These are phyloP conservation scores for Acanthamoeba sp. DNA, from an alignment of 208 protist genomes.

Conservation along the genomic window DNA sequence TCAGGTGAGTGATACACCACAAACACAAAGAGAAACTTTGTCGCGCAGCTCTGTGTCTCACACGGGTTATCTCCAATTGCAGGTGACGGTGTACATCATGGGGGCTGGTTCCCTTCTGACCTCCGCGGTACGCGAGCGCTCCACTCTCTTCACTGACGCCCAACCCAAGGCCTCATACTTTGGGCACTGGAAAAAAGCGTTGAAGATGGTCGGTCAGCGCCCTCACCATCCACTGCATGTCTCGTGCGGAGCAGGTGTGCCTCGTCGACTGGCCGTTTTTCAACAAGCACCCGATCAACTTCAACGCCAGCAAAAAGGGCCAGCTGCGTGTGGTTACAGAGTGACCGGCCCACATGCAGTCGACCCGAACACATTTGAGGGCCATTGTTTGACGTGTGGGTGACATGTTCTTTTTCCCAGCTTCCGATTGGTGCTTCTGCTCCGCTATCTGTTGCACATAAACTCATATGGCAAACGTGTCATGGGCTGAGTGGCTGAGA, in stretches of 20 bases:
- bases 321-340: neutral
- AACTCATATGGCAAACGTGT: too few relatives aligned
- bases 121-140: neutral
- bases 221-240: neutral
- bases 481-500: too few relatives aligned
- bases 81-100: slow-evolving; percentile 25
- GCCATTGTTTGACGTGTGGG: too few relatives aligned
- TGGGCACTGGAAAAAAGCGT: too few relatives aligned
- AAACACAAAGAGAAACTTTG: neutral
- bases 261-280: slow-evolving; percentile 30
- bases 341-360: neutral
- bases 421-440: too few relatives aligned
- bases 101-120: slow-evolving; percentile 3
- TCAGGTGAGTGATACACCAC: neutral
- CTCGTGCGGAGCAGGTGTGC: neutral
- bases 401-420: too few relatives aligned
- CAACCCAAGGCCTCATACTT: too few relatives aligned
- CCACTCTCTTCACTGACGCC: neutral
- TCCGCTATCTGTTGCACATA: too few relatives aligned
- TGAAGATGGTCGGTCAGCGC: too few relatives aligned
- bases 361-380: too few relatives aligned
- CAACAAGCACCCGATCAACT: slow-evolving; percentile 51
- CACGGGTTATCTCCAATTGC: neutral
- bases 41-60: neutral
- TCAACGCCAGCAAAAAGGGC: neutral